Evolutionary conservation across 805 yeast species (phyloP).

Genomic region (Zygosaccharomyces bisporus): DNA sequence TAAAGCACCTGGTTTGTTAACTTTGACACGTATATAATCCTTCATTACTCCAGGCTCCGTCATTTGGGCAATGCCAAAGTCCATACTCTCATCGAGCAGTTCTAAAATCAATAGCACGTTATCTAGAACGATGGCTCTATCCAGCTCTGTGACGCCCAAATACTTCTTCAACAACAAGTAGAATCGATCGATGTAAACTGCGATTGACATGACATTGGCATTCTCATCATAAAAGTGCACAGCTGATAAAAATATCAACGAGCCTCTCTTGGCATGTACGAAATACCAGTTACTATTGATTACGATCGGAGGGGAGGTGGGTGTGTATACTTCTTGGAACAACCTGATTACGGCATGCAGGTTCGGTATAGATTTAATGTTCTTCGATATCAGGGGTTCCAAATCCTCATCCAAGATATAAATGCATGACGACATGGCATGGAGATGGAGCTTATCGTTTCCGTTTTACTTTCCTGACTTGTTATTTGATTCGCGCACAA

Average conservation of each 20-base stretch:
- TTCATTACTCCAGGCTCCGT: slow-evolving; percentile 74
- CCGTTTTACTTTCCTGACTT: neutral
- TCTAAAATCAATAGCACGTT: slow-evolving; percentile 74
- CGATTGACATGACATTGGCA: slow-evolving; percentile 22
- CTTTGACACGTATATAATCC: slow-evolving; percentile 68
- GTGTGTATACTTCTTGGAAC: slow-evolving; percentile 22
- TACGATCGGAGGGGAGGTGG: slow-evolving; percentile 20
- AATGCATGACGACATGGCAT: slow-evolving; percentile 28
- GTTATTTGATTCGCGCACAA: neutral
- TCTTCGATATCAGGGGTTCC: slow-evolving; percentile 29
- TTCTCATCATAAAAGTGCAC: slow-evolving; percentile 15
- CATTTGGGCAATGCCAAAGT: slow-evolving; percentile 80
- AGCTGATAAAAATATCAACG: slow-evolving; percentile 25
- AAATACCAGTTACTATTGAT: slow-evolving; percentile 19
- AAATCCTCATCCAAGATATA: slow-evolving; percentile 31
- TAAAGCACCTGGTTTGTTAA: slow-evolving; percentile 38
- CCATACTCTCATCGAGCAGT: slow-evolving; percentile 85
- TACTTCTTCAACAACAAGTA: slow-evolving; percentile 27
- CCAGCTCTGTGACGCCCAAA: slow-evolving; percentile 35
- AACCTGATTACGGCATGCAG: slow-evolving; percentile 17
- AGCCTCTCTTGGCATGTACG: slow-evolving; percentile 27
- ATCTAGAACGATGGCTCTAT: slow-evolving; percentile 61
- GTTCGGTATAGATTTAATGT: slow-evolving; percentile 28
- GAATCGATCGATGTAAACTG: slow-evolving; percentile 29
- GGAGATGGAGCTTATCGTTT: neutral